Percentiles rank a stretch among this genome's conserved stretches.
phyloP scores from a whole-genome alignment of 2,329 filamentous ascomycete species.

The Sporothrix sp. region DNA sequence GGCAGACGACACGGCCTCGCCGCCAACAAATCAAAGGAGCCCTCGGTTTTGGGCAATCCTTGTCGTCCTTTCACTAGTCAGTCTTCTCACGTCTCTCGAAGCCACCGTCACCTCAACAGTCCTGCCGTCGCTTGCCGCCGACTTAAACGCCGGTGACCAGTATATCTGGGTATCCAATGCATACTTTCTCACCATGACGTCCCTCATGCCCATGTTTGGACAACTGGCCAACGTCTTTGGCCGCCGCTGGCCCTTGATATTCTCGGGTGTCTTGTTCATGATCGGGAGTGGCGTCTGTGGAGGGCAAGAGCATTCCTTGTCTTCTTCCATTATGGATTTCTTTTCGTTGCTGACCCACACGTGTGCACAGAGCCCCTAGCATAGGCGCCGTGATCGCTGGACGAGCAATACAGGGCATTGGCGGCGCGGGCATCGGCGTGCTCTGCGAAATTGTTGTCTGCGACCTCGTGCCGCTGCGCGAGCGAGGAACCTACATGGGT shows the following conservation, averaged over 20 bases:
- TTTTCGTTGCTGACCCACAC: too few species aligned
- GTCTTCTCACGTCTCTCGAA: neutral
- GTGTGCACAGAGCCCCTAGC: too few species aligned
- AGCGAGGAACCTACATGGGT: constrained; percentile 17
- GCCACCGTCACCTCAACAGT: neutral
- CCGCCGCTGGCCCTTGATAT: neutral
- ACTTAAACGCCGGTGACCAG: neutral
- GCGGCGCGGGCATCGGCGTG: constrained; percentile 26
- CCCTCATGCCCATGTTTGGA: neutral
- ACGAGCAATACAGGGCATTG: constrained; percentile 26
- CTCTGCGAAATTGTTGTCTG: constrained; percentile 26
- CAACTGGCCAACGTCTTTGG: constrained; percentile 7
- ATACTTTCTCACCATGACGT: neutral
- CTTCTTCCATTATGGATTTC: too few species aligned
- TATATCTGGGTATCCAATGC: constrained; percentile 1
- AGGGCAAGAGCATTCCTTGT: too few species aligned
- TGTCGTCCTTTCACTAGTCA: neutral
- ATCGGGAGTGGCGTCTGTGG: neutral
- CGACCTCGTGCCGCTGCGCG: constrained; percentile 21
- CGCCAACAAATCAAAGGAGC: neutral
- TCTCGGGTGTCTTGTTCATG: neutral
- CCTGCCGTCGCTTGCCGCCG: neutral
- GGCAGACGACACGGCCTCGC: too few species aligned
- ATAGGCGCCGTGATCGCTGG: constrained; percentile 22
- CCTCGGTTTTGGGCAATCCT: neutral